Percentiles rank a stretch among this genome's conserved stretches.
Conservation (phyloP, 805 yeast species). For the Yarrowia sp. region DNA sequence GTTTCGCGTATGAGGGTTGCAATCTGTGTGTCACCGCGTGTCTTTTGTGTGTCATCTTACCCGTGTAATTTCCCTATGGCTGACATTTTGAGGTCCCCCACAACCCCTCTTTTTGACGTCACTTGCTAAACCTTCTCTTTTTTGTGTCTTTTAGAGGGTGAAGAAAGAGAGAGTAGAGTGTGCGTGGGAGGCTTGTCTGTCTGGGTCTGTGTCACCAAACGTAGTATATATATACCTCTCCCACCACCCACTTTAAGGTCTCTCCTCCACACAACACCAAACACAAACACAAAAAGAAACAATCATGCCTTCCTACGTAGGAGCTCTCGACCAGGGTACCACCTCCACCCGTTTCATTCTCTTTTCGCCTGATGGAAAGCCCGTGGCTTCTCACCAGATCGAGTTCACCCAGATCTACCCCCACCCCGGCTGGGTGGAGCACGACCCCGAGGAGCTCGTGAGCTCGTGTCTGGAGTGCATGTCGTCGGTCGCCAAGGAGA, state of each 20-base stretch:
- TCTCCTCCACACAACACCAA: background rate
- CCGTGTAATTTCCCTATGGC: no score
- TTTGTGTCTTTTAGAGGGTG: background rate
- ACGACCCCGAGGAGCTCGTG: conserved; percentile 82
- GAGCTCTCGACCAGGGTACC: conserved; percentile 87
- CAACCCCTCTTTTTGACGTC: conserved; percentile 23
- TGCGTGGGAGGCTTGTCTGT: no score
- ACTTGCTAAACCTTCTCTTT: conserved; percentile 24
- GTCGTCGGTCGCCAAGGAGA: conserved; percentile 49
- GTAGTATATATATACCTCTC: conserved; percentile 2
- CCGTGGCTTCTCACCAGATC: conserved; percentile 86
- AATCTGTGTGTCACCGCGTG: no score
- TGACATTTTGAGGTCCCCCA: background rate
- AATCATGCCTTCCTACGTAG: conserved; percentile 52
- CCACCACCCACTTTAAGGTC: background rate
- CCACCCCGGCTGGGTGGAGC: conserved; percentile 79
- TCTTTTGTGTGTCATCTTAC: no score
- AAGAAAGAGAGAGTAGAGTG: no score
- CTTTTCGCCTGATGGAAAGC: conserved; percentile 74
- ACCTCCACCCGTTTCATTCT: conserved; percentile 89
- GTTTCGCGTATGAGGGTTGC: no score
- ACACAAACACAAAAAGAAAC: background rate
- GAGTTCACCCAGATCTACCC: conserved; percentile 67
- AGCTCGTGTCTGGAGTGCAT: conserved; percentile 83
- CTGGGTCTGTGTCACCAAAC: background rate